Base-by-base conservation (phyloP, 257 asterid species). In the Jacaranda mimosifolia region DNA sequence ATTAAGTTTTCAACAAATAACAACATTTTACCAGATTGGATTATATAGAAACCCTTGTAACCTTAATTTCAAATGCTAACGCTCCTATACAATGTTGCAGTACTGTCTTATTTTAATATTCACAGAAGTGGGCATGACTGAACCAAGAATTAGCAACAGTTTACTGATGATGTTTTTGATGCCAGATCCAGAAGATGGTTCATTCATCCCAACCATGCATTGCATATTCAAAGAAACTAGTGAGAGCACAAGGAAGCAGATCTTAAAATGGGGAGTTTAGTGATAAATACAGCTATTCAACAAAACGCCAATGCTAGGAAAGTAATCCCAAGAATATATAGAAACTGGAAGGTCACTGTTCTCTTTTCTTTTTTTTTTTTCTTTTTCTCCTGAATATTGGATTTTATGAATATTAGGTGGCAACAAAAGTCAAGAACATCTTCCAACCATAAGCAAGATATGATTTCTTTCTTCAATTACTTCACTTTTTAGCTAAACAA, bases 401-500 rank as follows among this genome's bases (percentile, higher is more conserved):
- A 26, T 26, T 26, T 26, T 26, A 26, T 26, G 32, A 26, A 26
- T 26, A 26, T 26, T 26, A 26, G 2, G 2, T 26, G 32, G 32
- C 32, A 26, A 26, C 32, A 26, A 26, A 26, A 26, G 32, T 26
- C 32, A 26, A 26, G 32, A 26, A 26, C 32, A 26, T 26, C 32
- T 26, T 26, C 32, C 32, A 26, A 26, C 32, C 32, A 26, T 26
- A 26, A 26, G 32, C 32, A 26, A 26, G 32, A 26, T 26, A 63
- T 49, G 35, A 5, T 17, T 63, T 52, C 63, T 62, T 72, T 53
- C 17, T 56, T 57, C 40, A 39, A 53, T 58, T 48, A 57, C 55
- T 35, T 63, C 53, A 9, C 9, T 5, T 13, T 71, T 52, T 70
- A 64, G 63, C 70, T 18, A 68, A 58, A 68, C 56, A 4, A 35